Conservation (phyloP, 2,329 filamentous ascomycete species). For the Leptographium procerum region DNA sequence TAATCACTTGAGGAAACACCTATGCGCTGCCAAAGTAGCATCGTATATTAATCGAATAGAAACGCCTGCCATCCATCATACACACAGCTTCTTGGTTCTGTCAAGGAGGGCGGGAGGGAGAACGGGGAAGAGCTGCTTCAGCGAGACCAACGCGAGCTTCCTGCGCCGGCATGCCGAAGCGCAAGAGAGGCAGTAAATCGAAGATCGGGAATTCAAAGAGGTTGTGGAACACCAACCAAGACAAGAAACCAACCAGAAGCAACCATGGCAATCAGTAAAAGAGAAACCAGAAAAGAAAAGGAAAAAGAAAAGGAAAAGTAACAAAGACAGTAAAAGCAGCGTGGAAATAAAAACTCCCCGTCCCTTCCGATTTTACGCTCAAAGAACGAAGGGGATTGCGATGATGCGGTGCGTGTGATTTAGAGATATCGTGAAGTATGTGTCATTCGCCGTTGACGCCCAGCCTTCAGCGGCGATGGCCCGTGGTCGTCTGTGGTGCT, state of each 20-base stretch:
- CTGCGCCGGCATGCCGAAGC: background rate
- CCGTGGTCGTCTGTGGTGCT: background rate
- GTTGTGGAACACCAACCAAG: background rate
- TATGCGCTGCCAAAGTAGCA: background rate
- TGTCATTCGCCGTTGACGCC: background rate
- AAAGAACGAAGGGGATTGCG: background rate
- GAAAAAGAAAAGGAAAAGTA: background rate
- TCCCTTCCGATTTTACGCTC: conserved; percentile 2
- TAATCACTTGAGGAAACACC: background rate
- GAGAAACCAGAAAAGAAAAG: background rate
- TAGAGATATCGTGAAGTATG: background rate
- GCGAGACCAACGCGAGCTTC: background rate
- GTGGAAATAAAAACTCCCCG: conserved; percentile 5
- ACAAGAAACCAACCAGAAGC: background rate
- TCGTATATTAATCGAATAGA: conserved; percentile 8
- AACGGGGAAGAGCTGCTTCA: background rate
- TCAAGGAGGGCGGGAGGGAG: background rate
- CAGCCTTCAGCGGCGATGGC: background rate
- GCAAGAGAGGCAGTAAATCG: background rate
- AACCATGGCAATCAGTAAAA: background rate
- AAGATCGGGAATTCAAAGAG: background rate
- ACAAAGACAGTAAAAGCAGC: background rate
- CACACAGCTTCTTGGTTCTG: conserved; percentile 9
- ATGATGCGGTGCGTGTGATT: background rate
- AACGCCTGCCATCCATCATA: conserved; percentile 15